A percentile compares a stretch with the other conserved stretches of the same genome.
Evolutionary conservation across 192 early-diverging fungal genomes (phyloP).

Genomic region (Dissophora globulifera): DNA sequence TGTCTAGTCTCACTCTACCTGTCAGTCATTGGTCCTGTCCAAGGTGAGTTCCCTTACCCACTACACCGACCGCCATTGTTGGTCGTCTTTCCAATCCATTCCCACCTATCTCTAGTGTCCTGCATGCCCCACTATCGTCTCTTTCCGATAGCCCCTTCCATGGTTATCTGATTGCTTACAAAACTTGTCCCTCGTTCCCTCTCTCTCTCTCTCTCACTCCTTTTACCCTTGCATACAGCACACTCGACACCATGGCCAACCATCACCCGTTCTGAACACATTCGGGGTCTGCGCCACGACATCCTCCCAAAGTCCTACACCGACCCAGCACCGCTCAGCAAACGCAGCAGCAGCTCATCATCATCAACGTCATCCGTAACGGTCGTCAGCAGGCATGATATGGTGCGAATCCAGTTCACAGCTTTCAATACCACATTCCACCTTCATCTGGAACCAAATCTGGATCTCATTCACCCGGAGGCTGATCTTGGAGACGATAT

Average conservation of each 20-base stretch:
- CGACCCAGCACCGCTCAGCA: conserved; percentile 13
- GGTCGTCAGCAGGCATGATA: background rate
- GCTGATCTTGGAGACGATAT: conserved; percentile 49
- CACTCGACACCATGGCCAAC: conserved; percentile 34
- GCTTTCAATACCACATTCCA: conserved; percentile 75
- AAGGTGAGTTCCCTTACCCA: too few relatives aligned
- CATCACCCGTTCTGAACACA: conserved; percentile 28
- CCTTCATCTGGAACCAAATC: conserved; percentile 74
- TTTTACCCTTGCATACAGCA: conserved; percentile 14
- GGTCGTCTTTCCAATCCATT: too few relatives aligned
- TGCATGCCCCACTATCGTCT: too few relatives aligned
- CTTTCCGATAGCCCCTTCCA: too few relatives aligned
- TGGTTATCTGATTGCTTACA: too few relatives aligned
- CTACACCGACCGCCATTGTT: too few relatives aligned
- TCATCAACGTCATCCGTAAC: background rate
- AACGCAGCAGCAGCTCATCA: conserved; percentile 8
- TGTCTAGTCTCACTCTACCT: too few relatives aligned
- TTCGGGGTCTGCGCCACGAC: conserved; percentile 33
- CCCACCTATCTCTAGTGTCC: too few relatives aligned
- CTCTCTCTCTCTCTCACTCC: too few relatives aligned
- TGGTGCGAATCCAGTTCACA: conserved; percentile 59
- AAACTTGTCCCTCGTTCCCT: too few relatives aligned
- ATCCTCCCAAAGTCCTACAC: conserved; percentile 21
- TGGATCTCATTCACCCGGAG: conserved; percentile 74
- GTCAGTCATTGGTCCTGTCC: too few relatives aligned